Evolutionary conservation across 352 stramenopile species (phyloP), one percentile per base, ranked within the genome.

Genomic region (Phytophthora brassicae): DNA sequence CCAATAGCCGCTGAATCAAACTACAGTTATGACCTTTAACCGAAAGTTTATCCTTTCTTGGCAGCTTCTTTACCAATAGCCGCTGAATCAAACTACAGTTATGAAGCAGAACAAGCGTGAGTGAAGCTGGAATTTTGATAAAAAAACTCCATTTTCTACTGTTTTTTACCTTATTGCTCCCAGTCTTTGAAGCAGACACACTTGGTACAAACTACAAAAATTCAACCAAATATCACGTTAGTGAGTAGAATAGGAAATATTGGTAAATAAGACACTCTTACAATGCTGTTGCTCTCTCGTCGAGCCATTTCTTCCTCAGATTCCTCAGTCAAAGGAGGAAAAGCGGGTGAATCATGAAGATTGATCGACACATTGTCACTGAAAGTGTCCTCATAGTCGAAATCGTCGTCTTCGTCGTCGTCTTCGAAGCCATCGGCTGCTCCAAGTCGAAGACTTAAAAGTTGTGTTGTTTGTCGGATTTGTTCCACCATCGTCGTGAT

Each of bases 401-500:
- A 78, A 11, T 78, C 56, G 22, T 85, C 73, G n/a, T 75, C 53
- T 4, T 82, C 78, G 35, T 86, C 70, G 2, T 86, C 74, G 13
- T 86, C 72, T 2, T 75, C 75, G 16, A 74, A 72, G 5, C 64
- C 60, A 11, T 88, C 66, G 19, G 12, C 36, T 14, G 33, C 17
- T n/a, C 56, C 56, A 13, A 88, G 57, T 36, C 70, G 73, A 28
- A 76, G 68, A 64, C 72, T 86, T 23, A 90, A 51, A 9, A 75
- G 48, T 41, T 89, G 73, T 1, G 79, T 90, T 5, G 77, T 89
- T 28, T 74, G 77, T 20, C 88, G 82, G 38, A 92, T 88, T 55
- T 92, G 74, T 26, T 86, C 77, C 20, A 90, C 72, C 79, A 90
- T 90, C 13, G 53, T 58, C 1, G 79, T 82, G 53, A 91, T 86